These are phyloP conservation scores for Zygosaccharomyces bailii DNA, from an alignment of 805 yeast genomes.

Conservation along the genomic window DNA sequence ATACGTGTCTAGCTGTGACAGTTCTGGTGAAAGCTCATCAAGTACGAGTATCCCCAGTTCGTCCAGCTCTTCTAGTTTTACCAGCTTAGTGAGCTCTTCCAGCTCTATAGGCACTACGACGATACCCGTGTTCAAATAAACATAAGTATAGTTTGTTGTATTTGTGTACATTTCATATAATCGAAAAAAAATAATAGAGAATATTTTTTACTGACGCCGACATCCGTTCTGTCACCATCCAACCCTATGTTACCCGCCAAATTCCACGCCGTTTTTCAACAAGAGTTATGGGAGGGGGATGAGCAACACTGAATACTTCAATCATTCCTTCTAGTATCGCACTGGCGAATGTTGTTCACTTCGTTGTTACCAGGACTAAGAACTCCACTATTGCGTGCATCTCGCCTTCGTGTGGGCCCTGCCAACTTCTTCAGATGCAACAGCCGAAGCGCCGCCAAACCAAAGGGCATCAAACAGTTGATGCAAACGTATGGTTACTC, in stretches of 20 bases:
- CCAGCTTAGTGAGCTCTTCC: neutral
- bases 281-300: neutral
- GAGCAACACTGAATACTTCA: neutral
- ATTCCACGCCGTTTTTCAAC: neutral
- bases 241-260: neutral
- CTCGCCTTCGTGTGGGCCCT: conserved; percentile 1
- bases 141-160: neutral
- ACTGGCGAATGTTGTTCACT: conserved; percentile 1
- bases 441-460: conserved; percentile 17
- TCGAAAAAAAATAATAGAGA: neutral
- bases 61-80: neutral
- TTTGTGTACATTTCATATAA: neutral
- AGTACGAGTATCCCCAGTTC: neutral
- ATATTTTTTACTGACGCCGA: conserved; percentile 1
- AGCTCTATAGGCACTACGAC: conserved; percentile 2
- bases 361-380: conserved; percentile 2
- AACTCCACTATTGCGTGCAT: conserved; percentile 4
- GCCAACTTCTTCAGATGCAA: conserved; percentile 9
- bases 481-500: conserved; percentile 87
- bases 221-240: neutral
- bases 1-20: conserved; percentile 24
- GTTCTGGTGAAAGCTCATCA: conserved; percentile 2
- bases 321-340: neutral
- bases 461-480: conserved; percentile 50
- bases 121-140: conserved; percentile 1